These are phyloP conservation scores for Phlyctochytrium planicorne DNA, from an alignment of 192 early-diverging fungal species.

Conservation along the genomic window DNA sequence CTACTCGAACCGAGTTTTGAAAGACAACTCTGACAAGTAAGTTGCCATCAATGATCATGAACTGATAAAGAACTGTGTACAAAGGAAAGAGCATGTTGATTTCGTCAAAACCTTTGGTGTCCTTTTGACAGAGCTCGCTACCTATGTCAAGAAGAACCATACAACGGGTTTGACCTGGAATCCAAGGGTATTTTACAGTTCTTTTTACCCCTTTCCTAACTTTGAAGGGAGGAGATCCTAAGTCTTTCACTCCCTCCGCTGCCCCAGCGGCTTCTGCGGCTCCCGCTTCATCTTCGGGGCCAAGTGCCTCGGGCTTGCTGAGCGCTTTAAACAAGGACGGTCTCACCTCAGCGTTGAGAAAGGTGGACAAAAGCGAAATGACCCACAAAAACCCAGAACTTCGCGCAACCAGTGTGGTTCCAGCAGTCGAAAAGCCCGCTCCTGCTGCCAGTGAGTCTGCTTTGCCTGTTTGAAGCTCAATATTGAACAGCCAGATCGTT, in stretches of 20 bases:
- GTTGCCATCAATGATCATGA: background rate
- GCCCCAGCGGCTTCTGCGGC: background rate
- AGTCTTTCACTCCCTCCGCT: slow-evolving; percentile 18
- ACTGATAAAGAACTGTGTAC: slow-evolving; percentile 59
- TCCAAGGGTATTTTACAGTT: slow-evolving; percentile 49
- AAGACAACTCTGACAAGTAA: slow-evolving; percentile 85
- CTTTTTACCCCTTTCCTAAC: slow-evolving; percentile 6
- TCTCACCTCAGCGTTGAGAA: slow-evolving; percentile 70
- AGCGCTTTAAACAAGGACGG: slow-evolving; percentile 81
- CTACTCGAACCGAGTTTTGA: slow-evolving; percentile 86
- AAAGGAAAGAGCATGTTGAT: slow-evolving; percentile 65
- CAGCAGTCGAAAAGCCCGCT: slow-evolving; percentile 13
- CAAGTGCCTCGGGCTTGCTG: slow-evolving; percentile 66
- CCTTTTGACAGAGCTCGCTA: slow-evolving; percentile 72
- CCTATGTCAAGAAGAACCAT: slow-evolving; percentile 87
- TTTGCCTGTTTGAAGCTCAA: slow-evolving; percentile 46
- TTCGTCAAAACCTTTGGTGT: slow-evolving; percentile 76
- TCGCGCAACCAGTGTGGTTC: slow-evolving; percentile 65
- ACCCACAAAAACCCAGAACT: slow-evolving; percentile 97
- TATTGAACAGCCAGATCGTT: slow-evolving; percentile 29
- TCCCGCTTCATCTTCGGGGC: slow-evolving; percentile 9
- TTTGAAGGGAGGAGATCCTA: slow-evolving; percentile 55
- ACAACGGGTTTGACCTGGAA: slow-evolving; percentile 93
- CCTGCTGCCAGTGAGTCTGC: background rate
- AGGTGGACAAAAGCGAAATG: slow-evolving; percentile 95